Evolutionary conservation across 2,329 filamentous ascomycete genomes (phyloP).

Genomic region (Dendryphion nanum): DNA sequence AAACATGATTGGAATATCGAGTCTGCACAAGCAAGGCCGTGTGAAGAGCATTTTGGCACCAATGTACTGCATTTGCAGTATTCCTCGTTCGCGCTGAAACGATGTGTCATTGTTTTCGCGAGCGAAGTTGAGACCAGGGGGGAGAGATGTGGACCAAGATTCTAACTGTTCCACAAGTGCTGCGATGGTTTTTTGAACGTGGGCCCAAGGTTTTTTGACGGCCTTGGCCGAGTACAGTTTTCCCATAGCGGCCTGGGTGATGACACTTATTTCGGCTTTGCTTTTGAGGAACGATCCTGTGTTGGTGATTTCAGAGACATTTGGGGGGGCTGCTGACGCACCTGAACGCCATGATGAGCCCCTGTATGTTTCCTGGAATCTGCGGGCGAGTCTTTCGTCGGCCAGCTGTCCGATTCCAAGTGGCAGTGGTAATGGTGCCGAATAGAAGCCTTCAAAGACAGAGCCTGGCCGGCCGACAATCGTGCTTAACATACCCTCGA

Average conservation of each 20-base stretch:
- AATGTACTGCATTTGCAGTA: conserved; percentile 28
- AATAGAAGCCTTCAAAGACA: conserved; percentile 25
- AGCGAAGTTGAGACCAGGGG: neutral
- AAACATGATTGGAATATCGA: neutral
- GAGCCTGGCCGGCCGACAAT: conserved; percentile 40
- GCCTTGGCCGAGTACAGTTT: conserved; percentile 32
- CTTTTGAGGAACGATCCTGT: conserved; percentile 18
- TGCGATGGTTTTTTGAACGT: conserved; percentile 29
- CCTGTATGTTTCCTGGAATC: neutral
- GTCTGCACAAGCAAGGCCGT: conserved; percentile 34
- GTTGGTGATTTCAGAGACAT: conserved; percentile 11
- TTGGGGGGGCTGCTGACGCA: neutral
- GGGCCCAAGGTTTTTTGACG: conserved; percentile 32
- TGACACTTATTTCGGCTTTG: conserved; percentile 20
- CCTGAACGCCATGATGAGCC: neutral
- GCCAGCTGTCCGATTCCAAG: neutral
- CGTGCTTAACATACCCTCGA: conserved; percentile 37
- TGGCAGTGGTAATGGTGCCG: conserved; percentile 24
- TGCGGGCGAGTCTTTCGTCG: neutral
- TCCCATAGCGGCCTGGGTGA: conserved; percentile 30
- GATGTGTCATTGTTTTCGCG: neutral
- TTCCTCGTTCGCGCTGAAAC: conserved; percentile 12
- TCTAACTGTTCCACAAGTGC: conserved; percentile 11
- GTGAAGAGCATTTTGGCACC: conserved; percentile 35
- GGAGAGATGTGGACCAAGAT: too few species aligned